Conservation (phyloP, 208 protist genomes). For the Crithidia sp. region DNA sequence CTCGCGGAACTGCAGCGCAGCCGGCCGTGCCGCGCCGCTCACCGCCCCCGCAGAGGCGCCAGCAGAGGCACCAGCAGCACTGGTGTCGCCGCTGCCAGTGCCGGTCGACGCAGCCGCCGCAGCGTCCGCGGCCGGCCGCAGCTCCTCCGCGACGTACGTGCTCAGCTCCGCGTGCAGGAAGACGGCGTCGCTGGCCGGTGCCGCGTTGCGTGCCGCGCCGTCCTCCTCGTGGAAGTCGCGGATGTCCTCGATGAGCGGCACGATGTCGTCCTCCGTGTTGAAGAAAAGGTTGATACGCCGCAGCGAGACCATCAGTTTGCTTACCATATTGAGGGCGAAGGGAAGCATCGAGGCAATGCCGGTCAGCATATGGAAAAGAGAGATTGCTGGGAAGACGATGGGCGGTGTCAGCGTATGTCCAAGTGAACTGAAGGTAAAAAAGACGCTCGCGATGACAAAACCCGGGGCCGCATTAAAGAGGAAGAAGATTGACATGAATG, state of each 20-base stretch:
- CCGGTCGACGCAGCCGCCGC: no score
- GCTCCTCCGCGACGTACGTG: no score
- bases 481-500: conserved; percentile 41
- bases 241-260: conserved; percentile 31
- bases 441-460: conserved; percentile 53
- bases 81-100: no score
- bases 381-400: conserved; percentile 86
- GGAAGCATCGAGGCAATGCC: conserved; percentile 86
- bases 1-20: neutral
- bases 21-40: neutral
- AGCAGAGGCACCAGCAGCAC: neutral
- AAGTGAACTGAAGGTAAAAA: conserved; percentile 41
- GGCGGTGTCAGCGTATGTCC: conserved; percentile 71
- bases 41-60: neutral
- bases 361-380: conserved; percentile 82
- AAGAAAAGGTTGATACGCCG: neutral
- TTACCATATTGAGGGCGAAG: conserved; percentile 21
- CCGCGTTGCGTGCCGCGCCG: neutral
- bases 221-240: neutral
- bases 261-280: conserved; percentile 12
- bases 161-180: no score
- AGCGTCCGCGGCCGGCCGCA: no score
- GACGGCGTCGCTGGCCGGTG: neutral
- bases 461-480: conserved; percentile 62
- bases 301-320: neutral